Conservation (phyloP, 345 rosid genomes). For the Cochlearia excelsa region DNA sequence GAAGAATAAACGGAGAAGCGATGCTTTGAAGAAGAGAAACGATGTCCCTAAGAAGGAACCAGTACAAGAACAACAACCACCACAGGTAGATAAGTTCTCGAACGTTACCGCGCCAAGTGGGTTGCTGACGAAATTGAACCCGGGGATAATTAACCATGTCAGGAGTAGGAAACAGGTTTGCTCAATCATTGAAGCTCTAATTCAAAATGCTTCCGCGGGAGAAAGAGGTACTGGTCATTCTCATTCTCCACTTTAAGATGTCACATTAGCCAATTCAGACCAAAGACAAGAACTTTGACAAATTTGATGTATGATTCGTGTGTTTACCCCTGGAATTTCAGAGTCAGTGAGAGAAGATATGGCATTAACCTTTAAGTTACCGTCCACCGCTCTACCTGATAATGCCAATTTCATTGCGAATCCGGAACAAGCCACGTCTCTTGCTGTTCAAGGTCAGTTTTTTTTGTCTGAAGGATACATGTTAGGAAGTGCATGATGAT, state of each 20-base stretch:
- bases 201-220: slow-evolving; percentile 42
- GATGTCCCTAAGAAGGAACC: slow-evolving; percentile 43
- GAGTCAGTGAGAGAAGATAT: slow-evolving; percentile 44
- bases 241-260: slow-evolving; percentile 33
- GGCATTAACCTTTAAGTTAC: slow-evolving; percentile 47
- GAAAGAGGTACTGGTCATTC: slow-evolving; percentile 38
- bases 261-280: slow-evolving; percentile 25
- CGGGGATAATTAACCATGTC: slow-evolving; percentile 88
- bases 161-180: slow-evolving; percentile 85
- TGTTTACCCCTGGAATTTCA: slow-evolving; percentile 33
- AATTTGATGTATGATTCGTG: slow-evolving; percentile 27
- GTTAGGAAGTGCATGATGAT: slow-evolving; percentile 22
- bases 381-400: slow-evolving; percentile 48
- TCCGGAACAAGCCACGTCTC: slow-evolving; percentile 50
- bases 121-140: slow-evolving; percentile 78
- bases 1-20: slow-evolving; percentile 54
- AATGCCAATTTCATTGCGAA: slow-evolving; percentile 44
- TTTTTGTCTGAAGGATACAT: slow-evolving; percentile 4
- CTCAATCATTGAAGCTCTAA: slow-evolving; percentile 79
- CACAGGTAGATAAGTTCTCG: slow-evolving; percentile 65
- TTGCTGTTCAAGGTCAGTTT: slow-evolving; percentile 63
- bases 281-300: slow-evolving; percentile 21
- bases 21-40: slow-evolving; percentile 44
- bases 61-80: slow-evolving; percentile 23
- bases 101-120: slow-evolving; percentile 92